A percentile compares a stretch with the other conserved stretches of the same genome.
These are phyloP conservation scores for Hyphopichia pseudoburtonii DNA, from an alignment of 1,139 yeast species.

Conservation along the genomic window DNA sequence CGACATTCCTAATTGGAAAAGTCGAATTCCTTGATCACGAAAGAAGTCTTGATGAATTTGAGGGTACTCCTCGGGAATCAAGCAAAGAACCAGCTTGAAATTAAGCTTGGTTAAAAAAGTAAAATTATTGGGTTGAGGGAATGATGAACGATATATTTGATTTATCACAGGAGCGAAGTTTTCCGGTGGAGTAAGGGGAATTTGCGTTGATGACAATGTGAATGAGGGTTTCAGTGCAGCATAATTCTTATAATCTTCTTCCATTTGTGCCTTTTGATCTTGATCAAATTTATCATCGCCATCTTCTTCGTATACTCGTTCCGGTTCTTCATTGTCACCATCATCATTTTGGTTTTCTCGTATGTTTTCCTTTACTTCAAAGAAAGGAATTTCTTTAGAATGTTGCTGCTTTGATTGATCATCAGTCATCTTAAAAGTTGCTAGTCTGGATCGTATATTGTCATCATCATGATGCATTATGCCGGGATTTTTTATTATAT, in stretches of 20 bases:
- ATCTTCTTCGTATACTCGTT: conserved; percentile 39
- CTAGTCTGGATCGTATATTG: conserved; percentile 36
- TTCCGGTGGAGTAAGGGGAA: conserved; percentile 70
- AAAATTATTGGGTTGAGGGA: conserved; percentile 84
- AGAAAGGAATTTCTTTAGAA: conserved; percentile 11
- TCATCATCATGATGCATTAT: conserved; percentile 21
- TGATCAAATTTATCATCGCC: conserved; percentile 42
- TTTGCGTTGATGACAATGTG: not conserved
- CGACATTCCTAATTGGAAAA: conserved; percentile 88
- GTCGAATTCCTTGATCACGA: conserved; percentile 55
- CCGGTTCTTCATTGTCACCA: conserved; percentile 20
- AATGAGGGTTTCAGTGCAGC: no score
- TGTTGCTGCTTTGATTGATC: conserved; percentile 13
- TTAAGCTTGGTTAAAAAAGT: conserved; percentile 59
- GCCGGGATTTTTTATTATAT: conserved; percentile 1
- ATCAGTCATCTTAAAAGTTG: conserved; percentile 26
- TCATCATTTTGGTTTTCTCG: conserved; percentile 21
- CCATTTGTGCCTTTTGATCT: conserved; percentile 22
- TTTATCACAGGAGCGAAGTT: conserved; percentile 86
- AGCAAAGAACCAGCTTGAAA: conserved; percentile 73
- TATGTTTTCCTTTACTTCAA: no score
- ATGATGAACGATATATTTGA: conserved; percentile 80
- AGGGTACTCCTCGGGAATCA: conserved; percentile 92
- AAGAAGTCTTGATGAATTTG: conserved; percentile 67
- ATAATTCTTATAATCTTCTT: conserved; percentile 16